Conservation (phyloP, 306 rosid genomes). For the Begonia peltatifolia region DNA sequence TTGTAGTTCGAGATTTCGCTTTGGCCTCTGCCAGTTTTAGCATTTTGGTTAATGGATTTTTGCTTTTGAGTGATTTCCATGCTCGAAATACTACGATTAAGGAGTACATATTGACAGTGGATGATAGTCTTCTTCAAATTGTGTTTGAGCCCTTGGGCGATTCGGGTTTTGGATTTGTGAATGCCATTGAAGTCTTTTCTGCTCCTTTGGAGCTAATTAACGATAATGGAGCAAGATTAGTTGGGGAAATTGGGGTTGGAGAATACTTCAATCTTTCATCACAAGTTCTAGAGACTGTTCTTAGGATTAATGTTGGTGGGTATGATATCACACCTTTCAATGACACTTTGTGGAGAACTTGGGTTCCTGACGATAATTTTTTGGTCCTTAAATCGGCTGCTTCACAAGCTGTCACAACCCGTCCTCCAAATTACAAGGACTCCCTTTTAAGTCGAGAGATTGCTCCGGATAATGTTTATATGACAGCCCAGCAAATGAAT, state of each 20-base stretch:
- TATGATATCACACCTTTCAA: conserved; percentile 63
- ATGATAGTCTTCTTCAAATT: conserved; percentile 30
- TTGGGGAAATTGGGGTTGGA: conserved; percentile 29
- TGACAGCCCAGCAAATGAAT: conserved; percentile 90
- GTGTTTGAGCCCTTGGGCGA: conserved; percentile 30
- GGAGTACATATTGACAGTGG: conserved; percentile 47
- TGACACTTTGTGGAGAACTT: conserved; percentile 89
- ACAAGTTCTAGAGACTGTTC: conserved; percentile 55
- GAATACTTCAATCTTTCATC: conserved; percentile 46
- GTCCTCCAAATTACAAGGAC: conserved; percentile 49
- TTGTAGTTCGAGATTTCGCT: conserved; percentile 33
- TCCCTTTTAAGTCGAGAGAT: conserved; percentile 60
- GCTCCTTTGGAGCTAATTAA: conserved; percentile 60
- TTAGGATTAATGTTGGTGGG: conserved; percentile 85
- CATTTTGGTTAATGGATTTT: conserved; percentile 31
- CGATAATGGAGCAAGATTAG: conserved; percentile 55
- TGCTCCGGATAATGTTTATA: conserved; percentile 75
- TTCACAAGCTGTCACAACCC: conserved; percentile 33
- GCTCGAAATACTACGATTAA: conserved; percentile 25
- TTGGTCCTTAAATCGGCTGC: conserved; percentile 57
- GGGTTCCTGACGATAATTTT: conserved; percentile 79
- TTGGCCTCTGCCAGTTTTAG: conserved; percentile 50
- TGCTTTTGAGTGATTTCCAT: conserved; percentile 18
- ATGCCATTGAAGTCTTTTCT: conserved; percentile 63
- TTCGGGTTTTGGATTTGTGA: conserved; percentile 56